phyloP scores from a whole-genome alignment of 2,329 filamentous ascomycete species.

The Leptographium procerum region DNA sequence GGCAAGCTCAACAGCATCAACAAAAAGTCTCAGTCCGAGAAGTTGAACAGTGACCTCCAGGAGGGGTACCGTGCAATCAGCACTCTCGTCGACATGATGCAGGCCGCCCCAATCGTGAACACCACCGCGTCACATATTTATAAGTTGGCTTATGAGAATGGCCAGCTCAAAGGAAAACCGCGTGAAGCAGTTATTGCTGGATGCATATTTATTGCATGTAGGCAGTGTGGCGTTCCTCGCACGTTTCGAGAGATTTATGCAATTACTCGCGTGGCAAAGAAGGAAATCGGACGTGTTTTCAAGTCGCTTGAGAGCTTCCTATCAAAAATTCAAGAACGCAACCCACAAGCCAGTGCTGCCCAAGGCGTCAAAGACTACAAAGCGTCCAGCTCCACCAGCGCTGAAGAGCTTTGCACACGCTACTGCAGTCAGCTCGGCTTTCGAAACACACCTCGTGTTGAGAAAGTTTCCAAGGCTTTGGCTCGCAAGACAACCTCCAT shows the following conservation, averaged over 20 bases:
- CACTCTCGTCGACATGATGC: conserved; percentile 73
- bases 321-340: conserved; percentile 57
- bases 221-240: conserved; percentile 73
- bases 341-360: conserved; percentile 33
- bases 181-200: conserved; percentile 90
- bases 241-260: conserved; percentile 93
- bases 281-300: conserved; percentile 93
- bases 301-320: conserved; percentile 87
- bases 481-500: conserved; percentile 67
- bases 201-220: conserved; percentile 95
- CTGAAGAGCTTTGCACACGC: conserved; percentile 74
- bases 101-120: conserved; percentile 67
- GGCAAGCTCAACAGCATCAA: conserved; percentile 17
- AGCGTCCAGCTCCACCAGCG: conserved; percentile 64
- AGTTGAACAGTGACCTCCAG: conserved; percentile 36
- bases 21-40: conserved; percentile 17
- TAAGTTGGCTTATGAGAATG: conserved; percentile 87
- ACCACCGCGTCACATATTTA: conserved; percentile 91
- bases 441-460: conserved; percentile 60
- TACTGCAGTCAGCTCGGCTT: conserved; percentile 76
- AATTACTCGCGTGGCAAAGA: conserved; percentile 87
- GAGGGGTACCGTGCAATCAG: conserved; percentile 80
- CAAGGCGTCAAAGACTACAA: conserved; percentile 54
- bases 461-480: conserved; percentile 68
- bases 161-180: conserved; percentile 89